Evolutionary conservation across 2,329 filamentous ascomycete species (phyloP), one percentile per base, ranked within the genome.

Genomic region (Allantophomopsis cytisporea): DNA sequence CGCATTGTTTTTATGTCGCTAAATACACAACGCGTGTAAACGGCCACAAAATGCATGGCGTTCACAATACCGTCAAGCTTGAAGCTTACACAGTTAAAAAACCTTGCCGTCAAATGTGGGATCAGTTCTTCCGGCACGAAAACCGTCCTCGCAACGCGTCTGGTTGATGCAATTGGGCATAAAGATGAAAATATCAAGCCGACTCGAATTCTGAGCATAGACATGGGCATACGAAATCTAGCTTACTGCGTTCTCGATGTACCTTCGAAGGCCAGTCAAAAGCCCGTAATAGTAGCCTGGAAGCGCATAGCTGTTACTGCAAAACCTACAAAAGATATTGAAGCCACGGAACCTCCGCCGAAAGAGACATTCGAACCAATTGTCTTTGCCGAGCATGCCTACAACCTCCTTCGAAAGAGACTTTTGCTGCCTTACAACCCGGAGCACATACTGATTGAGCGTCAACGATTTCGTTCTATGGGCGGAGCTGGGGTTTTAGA

Each of bases 201-300:
- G 28, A 28, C 41, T 16, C 47, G 77, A 34, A 66, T 91, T 17
- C 57, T 91, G 28, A 88, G 83, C 54, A 80, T 93, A 45, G 85
- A 93, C 56, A 81, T 91, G 74, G 85, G 85, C 4, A 82, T 93
- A 47, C 76, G 75, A 34, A 93, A 93, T 54, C 64, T 93, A 4
- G 84, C 83, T 1, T 85, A 76, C 54, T 83, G 81, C 46, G 66
- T 84, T 44, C 57, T 83, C 7, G 48, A 52, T 39, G 36, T 45
- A 16, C 41, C 50, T 37, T n/a, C 39, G 14, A n/a, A 45, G 46
- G 38, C 49, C 63, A 10, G 50, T 54, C 34, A 47, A 11, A 28
- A 31, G 18, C 52, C 41, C 30, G 37, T 43, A 20, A 41, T 57
- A 15, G 38, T 45, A 21, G 48, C 47, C 15, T 59, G 57, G 56